Conservation (phyloP, 768 basidiomycete species). For the Phlegmacium glaucopus region DNA sequence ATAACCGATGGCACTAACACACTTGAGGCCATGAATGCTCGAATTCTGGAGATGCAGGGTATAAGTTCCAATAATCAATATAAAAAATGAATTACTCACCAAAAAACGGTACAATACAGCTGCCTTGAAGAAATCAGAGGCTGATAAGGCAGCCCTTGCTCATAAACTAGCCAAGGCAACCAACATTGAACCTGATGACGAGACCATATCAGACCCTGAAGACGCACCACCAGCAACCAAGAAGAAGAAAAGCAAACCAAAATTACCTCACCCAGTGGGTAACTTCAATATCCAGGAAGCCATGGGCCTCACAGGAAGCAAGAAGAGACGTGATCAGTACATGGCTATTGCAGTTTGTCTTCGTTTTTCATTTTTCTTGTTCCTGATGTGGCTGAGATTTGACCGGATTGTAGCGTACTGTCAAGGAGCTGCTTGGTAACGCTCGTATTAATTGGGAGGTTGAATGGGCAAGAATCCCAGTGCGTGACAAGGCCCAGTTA, state of each 20-base stretch:
- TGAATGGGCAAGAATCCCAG: slow-evolving; percentile 11
- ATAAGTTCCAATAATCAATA: not conserved
- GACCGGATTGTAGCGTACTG: slow-evolving; percentile 1
- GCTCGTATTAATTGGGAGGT: slow-evolving; percentile 2
- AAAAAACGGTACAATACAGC: not conserved
- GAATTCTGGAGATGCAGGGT: not conserved
- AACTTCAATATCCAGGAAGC: too few relatives aligned
- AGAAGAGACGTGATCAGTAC: slow-evolving; percentile 1
- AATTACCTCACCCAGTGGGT: too few relatives aligned
- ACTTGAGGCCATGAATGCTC: not conserved
- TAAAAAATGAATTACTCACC: not conserved
- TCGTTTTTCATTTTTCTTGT: not conserved
- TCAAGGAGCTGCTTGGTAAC: not conserved
- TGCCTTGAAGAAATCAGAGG: not conserved
- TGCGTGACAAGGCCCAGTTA: slow-evolving; percentile 11
- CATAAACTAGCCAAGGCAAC: not conserved
- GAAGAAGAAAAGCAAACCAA: too few relatives aligned
- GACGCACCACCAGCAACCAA: not conserved
- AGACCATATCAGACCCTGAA: not conserved
- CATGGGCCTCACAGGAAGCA: too few relatives aligned
- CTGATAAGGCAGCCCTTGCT: not conserved
- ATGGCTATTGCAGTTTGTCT: slow-evolving; percentile 1
- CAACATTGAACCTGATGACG: not conserved
- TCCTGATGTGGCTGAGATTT: too few relatives aligned
- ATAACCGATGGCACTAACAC: not conserved